Conservation (phyloP, 1,139 yeast species). For the Starmera stellimalicola region DNA sequence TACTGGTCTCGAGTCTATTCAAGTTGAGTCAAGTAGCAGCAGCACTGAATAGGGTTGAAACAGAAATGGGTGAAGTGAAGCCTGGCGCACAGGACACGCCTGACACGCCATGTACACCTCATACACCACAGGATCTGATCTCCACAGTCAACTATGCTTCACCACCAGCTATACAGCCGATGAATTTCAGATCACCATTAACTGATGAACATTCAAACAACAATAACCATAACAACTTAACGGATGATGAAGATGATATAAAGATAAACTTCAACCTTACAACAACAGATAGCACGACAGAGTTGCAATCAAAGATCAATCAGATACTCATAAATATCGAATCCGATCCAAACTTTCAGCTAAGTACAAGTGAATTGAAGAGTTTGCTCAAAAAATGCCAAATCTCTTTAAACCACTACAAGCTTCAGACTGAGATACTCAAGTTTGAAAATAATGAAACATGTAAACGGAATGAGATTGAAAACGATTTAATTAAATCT, state of each 20-base stretch:
- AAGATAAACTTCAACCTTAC: too few relatives aligned
- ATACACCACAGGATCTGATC: background rate
- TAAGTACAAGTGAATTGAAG: slow-evolving; percentile 6
- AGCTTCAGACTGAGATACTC: slow-evolving; percentile 12
- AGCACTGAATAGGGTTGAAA: too few relatives aligned
- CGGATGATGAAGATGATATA: background rate
- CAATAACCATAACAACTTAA: too few relatives aligned
- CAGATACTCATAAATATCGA: too few relatives aligned
- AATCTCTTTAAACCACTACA: slow-evolving; percentile 12
- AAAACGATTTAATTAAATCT: slow-evolving; percentile 13
- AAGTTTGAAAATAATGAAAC: slow-evolving; percentile 13
- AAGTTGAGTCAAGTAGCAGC: too few relatives aligned
- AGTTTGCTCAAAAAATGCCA: slow-evolving; percentile 11
- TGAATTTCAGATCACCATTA: background rate
- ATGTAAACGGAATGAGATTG: slow-evolving; percentile 13
- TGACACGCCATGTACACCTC: background rate
- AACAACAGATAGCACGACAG: too few relatives aligned
- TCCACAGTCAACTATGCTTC: background rate
- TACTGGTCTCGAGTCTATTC: too few relatives aligned
- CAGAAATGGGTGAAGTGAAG: too few relatives aligned
- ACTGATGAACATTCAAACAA: too few relatives aligned
- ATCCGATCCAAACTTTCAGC: slow-evolving; percentile 1
- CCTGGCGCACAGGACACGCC: too few relatives aligned
- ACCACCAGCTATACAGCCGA: background rate
- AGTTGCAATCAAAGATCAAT: too few relatives aligned